phyloP scores from a whole-genome alignment of 352 stramenopile species.

The Globisporangium solare region DNA sequence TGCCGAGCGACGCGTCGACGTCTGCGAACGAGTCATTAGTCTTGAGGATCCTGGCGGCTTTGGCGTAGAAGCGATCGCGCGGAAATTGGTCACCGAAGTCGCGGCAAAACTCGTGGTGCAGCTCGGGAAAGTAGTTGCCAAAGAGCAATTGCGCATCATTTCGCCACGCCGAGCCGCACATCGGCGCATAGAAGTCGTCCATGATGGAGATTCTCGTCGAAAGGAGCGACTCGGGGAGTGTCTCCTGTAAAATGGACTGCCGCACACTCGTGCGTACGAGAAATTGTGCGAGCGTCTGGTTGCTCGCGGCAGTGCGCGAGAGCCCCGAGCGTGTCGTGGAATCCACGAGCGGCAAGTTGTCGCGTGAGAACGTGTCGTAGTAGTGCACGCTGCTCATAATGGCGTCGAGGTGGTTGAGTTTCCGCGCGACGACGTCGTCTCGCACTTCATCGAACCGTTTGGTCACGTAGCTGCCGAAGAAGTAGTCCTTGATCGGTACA shows the following conservation, averaged over 20 bases:
- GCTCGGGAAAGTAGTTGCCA: conserved; percentile 32
- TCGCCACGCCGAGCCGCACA: conserved; percentile 25
- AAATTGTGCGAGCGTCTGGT: conserved; percentile 23
- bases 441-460: conserved; percentile 36
- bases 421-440: conserved; percentile 25
- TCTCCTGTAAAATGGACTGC: conserved; percentile 17
- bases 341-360: conserved; percentile 23
- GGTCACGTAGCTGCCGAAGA: conserved; percentile 35
- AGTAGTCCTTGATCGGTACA: conserved; percentile 36
- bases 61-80: conserved; percentile 31
- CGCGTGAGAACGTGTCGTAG: conserved; percentile 28
- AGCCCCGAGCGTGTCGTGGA: conserved; percentile 13
- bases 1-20: conserved; percentile 3
- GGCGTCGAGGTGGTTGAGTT: conserved; percentile 25
- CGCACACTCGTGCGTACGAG: conserved; percentile 28
- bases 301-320: conserved; percentile 9
- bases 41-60: conserved; percentile 1
- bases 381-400: conserved; percentile 30
- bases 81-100: conserved; percentile 31
- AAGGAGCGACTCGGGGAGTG: conserved; percentile 18
- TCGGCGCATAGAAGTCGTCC: conserved; percentile 28
- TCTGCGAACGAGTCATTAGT: neutral
- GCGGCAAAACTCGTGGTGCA: conserved; percentile 33
- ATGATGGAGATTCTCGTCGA: conserved; percentile 23
- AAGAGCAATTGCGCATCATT: conserved; percentile 29